These are phyloP conservation scores for Bocquillonia castaneifolia DNA, from an alignment of 441 rosid genomes.

Conservation along the genomic window DNA sequence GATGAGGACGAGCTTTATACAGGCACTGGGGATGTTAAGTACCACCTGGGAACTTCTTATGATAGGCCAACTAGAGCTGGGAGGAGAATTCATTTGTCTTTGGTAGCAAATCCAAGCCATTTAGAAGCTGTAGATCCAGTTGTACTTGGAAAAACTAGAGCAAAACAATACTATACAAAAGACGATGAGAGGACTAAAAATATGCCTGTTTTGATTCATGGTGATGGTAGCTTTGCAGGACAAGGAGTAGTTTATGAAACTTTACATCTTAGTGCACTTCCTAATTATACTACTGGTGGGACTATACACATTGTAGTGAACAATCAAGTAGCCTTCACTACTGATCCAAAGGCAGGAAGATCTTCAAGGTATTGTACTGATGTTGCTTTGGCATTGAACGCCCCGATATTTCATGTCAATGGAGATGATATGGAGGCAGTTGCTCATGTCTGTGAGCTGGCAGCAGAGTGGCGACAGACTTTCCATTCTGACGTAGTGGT, in stretches of 20 bases:
- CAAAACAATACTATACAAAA: conserved; percentile 82
- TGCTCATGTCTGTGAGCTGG: conserved; percentile 88
- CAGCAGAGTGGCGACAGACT: conserved; percentile 97
- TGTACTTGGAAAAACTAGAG: conserved; percentile 96
- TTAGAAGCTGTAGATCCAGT: conserved; percentile 97
- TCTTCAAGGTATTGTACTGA: conserved; percentile 96
- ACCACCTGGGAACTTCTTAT: conserved; percentile 93
- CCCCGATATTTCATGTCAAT: conserved; percentile 89
- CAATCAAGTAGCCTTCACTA: conserved; percentile 97
- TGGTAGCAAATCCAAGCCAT: conserved; percentile 99
- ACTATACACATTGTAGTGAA: conserved; percentile 96
- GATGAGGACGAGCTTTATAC: conserved; percentile 94
- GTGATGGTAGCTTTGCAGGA: conserved; percentile 98
- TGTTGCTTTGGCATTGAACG: conserved; percentile 92
- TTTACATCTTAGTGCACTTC: conserved; percentile 92
- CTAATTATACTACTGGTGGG: conserved; percentile 90
- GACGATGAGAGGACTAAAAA: conserved; percentile 77
- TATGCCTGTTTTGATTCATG: conserved; percentile 85
- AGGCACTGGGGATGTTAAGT: conserved; percentile 97
- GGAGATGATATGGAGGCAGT: conserved; percentile 97
- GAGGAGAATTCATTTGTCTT: conserved; percentile 82
- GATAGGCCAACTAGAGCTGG: conserved; percentile 97
- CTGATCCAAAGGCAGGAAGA: conserved; percentile 86
- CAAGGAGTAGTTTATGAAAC: conserved; percentile 98
- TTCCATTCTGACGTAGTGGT: conserved; percentile 94